Conservation (phyloP, 345 rosid species). For the Populus euphratica region DNA sequence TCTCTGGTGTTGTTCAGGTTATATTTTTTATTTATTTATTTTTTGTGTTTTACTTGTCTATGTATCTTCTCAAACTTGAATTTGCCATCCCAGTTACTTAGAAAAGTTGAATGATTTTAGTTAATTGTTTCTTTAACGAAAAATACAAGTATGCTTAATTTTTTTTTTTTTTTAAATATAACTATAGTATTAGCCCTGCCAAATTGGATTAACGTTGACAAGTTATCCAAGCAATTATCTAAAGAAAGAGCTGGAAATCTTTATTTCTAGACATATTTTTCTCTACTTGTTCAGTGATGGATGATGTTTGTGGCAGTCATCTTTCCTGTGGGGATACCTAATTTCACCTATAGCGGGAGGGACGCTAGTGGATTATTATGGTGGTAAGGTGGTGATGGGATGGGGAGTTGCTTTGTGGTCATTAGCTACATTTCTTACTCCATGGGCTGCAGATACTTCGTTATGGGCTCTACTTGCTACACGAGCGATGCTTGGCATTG, state of each 20-base stretch:
- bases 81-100: background rate
- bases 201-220: background rate
- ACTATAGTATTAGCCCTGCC: background rate
- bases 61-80: background rate
- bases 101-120: background rate
- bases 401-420: constrained; percentile 97
- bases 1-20: constrained; percentile 95
- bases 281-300: constrained; percentile 14
- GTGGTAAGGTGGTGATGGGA: constrained; percentile 89
- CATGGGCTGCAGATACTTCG: constrained; percentile 95
- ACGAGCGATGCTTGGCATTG: constrained; percentile 80
- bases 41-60: background rate
- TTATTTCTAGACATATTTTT: background rate
- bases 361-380: constrained; percentile 82
- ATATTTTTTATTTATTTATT: background rate
- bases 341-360: constrained; percentile 92
- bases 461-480: constrained; percentile 61
- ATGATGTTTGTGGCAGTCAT: constrained; percentile 56
- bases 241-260: too few species aligned
- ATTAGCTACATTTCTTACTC: constrained; percentile 80
- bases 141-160: background rate
- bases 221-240: background rate
- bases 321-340: constrained; percentile 94
- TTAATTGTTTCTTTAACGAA: background rate
- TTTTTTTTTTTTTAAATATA: background rate